Conservation (phyloP, 257 asterid genomes). For the Gentiana straminea region DNA sequence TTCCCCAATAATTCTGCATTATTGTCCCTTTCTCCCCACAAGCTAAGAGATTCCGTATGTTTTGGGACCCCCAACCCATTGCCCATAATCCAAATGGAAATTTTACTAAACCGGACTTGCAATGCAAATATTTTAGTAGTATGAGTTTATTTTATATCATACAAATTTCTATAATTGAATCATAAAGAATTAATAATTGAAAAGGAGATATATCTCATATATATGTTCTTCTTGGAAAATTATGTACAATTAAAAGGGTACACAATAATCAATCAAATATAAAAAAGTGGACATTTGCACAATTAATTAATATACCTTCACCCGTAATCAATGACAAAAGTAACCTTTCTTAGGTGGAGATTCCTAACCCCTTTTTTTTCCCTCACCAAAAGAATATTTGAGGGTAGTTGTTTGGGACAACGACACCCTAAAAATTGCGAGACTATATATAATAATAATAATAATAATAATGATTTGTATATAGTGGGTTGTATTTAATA, state of each 20-base stretch:
- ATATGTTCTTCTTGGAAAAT: too few relatives aligned
- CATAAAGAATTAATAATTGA: too few relatives aligned
- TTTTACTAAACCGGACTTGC: slow-evolving; percentile 11
- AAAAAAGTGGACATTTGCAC: too few relatives aligned
- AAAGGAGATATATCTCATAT: too few relatives aligned
- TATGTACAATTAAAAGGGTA: too few relatives aligned
- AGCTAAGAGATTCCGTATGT: slow-evolving; percentile 15
- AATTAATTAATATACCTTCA: too few relatives aligned
- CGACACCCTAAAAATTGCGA: slow-evolving; percentile 19
- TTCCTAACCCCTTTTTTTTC: background rate
- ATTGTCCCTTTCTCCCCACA: slow-evolving; percentile 33
- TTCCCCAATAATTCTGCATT: slow-evolving; percentile 40
- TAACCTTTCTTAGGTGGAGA: background rate
- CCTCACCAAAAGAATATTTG: background rate
- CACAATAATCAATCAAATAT: too few relatives aligned
- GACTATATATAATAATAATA: background rate
- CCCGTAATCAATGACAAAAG: too few relatives aligned
- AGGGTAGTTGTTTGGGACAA: slow-evolving; percentile 19
- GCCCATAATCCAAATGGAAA: slow-evolving; percentile 10
- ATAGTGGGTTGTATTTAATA: slow-evolving; percentile 12
- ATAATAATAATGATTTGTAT: slow-evolving; percentile 38
- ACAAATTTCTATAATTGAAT: slow-evolving; percentile 12
- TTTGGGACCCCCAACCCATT: slow-evolving; percentile 17
- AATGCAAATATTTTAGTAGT: background rate
- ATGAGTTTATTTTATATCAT: slow-evolving; percentile 1